These are phyloP conservation scores for Candida silvicultrix DNA, from an alignment of 805 yeast species.

Conservation along the genomic window DNA sequence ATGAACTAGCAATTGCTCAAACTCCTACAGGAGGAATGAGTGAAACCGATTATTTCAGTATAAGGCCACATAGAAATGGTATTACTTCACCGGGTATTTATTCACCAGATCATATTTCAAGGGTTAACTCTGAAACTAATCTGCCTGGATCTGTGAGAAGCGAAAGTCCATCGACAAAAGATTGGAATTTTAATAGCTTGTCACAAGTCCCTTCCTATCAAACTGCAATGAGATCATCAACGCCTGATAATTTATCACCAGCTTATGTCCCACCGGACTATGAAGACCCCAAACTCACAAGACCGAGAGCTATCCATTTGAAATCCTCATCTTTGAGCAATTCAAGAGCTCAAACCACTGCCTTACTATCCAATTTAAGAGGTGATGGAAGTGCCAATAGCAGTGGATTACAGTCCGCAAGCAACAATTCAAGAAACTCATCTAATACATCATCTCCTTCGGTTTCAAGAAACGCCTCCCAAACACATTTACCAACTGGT, in stretches of 20 bases:
- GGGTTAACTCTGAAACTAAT: conserved; percentile 44
- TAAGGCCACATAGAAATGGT: conserved; percentile 10
- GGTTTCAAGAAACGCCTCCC: conserved; percentile 15
- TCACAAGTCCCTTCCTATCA: conserved; percentile 81
- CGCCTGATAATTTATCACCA: conserved; percentile 59
- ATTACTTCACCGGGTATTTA: conserved; percentile 32
- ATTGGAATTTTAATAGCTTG: conserved; percentile 38
- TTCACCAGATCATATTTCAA: conserved; percentile 56
- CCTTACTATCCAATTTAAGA: conserved; percentile 16
- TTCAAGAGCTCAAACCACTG: conserved; percentile 21
- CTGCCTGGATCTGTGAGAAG: conserved; percentile 11
- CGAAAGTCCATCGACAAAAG: conserved; percentile 13
- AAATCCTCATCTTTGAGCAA: conserved; percentile 20
- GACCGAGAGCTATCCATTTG: conserved; percentile 22
- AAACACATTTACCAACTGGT: conserved; percentile 1
- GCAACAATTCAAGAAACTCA: conserved; percentile 3
- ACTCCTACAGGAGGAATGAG: conserved; percentile 17
- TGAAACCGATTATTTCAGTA: conserved; percentile 31
- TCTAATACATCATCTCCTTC: conserved; percentile 16
- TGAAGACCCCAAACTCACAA: conserved; percentile 14
- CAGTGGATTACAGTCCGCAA: background rate
- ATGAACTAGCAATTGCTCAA: conserved; percentile 9
- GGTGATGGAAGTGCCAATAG: conserved; percentile 7
- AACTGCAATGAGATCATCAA: conserved; percentile 61
- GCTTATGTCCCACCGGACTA: conserved; percentile 35